Evolutionary conservation across 73 alveolate genomes (phyloP), one percentile per base, ranked within the genome.

Genomic region (Stentor roeselii): DNA sequence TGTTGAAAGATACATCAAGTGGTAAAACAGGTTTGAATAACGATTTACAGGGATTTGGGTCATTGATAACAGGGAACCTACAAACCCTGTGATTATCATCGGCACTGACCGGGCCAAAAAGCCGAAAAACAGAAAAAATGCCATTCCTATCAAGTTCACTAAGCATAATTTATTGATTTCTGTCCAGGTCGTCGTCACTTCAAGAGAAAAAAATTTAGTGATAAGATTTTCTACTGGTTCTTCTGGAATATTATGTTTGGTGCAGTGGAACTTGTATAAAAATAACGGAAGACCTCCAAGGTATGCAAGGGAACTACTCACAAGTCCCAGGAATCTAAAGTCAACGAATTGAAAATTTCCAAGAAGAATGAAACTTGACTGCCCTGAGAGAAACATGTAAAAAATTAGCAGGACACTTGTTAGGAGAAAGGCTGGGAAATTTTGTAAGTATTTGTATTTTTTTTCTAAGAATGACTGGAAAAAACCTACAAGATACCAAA

Each of bases 341-440:
- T 50, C 67, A 21, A 50, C 21, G 21, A 50, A 50, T 11, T 50
- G 21, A 21, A 50, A 50, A 11, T 50, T 50, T 21, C 67, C 67
- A 50, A 50, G 6, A 50, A 50, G 21, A 11, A 50, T 21, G 21
- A 50, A 50, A 21, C 67, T 50, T 21, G 30, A 11, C 6, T 50
- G 30, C 21, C 67, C 67, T 11, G 67, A 6, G 6, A 50, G 67
- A 50, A 50, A 6, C 67, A 50, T 50, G 21, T 50, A 50, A 6
- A 50, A 6, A 50, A 50, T 50, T 11, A 21, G 6, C 6, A 50
- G 21, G 21, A 50, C 67, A 50, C 67, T 21, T 21, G 21, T 6
- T 50, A 50, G 21, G 67, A 50, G 67, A 6, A 50, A 50, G 67
- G 67, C 67, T 50, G 67, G 67, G 21, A 50, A 50, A n/a, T n/a